A percentile compares a stretch with the other conserved stretches of the same genome.
Conservation (phyloP, 140 eudicot species). For the Cichorium intybus region DNA sequence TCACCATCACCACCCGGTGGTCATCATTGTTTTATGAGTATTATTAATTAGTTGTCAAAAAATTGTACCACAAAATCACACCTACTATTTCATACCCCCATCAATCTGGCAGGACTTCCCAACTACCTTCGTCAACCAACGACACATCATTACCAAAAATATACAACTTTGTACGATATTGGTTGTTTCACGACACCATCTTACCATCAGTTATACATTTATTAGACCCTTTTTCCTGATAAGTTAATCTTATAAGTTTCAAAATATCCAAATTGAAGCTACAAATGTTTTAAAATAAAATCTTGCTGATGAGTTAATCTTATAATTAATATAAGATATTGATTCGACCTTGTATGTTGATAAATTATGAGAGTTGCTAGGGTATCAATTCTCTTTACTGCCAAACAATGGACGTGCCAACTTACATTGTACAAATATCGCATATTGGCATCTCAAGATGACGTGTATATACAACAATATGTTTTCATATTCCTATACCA, state of each 20-base stretch:
- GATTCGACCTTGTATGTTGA: not conserved
- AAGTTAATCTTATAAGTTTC: too few relatives aligned
- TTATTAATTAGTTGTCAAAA: constrained; percentile 19
- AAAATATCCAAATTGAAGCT: too few relatives aligned
- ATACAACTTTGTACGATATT: too few relatives aligned
- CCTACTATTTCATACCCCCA: constrained; percentile 18
- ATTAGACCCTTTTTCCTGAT: too few relatives aligned
- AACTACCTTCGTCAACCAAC: constrained; percentile 18
- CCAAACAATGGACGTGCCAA: constrained; percentile 26
- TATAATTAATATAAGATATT: not conserved
- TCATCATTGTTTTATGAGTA: constrained; percentile 18
- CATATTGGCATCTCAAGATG: constrained; percentile 15
- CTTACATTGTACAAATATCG: constrained; percentile 8
- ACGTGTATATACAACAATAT: constrained; percentile 6
- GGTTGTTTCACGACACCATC: too few relatives aligned
- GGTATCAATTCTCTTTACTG: constrained; percentile 19
- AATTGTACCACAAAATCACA: constrained; percentile 32
- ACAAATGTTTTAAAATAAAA: too few relatives aligned
- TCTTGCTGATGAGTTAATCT: not conserved
- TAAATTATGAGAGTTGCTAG: not conserved
- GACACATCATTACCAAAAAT: not conserved
- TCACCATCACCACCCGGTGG: constrained; percentile 8
- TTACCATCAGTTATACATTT: too few relatives aligned
- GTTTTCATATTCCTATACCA: constrained; percentile 3
- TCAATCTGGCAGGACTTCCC: not conserved